Base-by-base conservation (phyloP, 495 filamentous ascomycete species). In the Paragyromitra xinjiangensis region DNA sequence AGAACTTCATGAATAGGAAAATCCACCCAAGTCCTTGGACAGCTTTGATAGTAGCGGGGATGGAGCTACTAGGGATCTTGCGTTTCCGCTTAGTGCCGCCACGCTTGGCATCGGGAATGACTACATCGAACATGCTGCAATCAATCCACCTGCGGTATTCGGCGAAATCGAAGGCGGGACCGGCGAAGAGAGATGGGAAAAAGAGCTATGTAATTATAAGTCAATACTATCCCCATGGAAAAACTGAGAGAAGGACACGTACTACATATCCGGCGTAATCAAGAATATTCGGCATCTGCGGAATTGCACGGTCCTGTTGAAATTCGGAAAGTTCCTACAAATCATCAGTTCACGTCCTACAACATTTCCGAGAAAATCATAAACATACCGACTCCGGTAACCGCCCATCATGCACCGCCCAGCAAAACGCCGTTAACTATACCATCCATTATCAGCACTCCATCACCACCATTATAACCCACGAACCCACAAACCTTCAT, bases 121-220 rank as follows among this genome's bases (percentile, higher is more conserved):
- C 93, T 2, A 97, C 86, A 29, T 97, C 92, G 83, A 99, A 99
- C 88, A 99, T 96, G 71, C 90, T 92, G 44, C 93, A 95, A 77
- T 95, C 94, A 73, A 99, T 91, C 93, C 94, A 99, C 53, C 91
- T 89, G 50, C 88, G 89, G 84, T 97, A 99, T 80, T 98, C 94
- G 48, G 92, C 90, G 83, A 92, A 98, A 82, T 99, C 96, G 77
- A 98, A 98, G 2, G 95, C 90, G 2, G 95, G 95, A 0, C 95
- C 95, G 1, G 87, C 90, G 74, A 98, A 90, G 12, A 99, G 86
- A 6, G 92, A 90, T 9, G 95, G 95, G 84, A 99, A 99, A 87
- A 98, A 99, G 45, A 97, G 85, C 84, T 85, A n/a, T 22, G 42
- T 59, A 50, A 0, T 40, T 9, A 51, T 6, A 39, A 24, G 12